Base-by-base conservation (phyloP, 768 basidiomycete genomes). In the Boletus sensibilis region DNA sequence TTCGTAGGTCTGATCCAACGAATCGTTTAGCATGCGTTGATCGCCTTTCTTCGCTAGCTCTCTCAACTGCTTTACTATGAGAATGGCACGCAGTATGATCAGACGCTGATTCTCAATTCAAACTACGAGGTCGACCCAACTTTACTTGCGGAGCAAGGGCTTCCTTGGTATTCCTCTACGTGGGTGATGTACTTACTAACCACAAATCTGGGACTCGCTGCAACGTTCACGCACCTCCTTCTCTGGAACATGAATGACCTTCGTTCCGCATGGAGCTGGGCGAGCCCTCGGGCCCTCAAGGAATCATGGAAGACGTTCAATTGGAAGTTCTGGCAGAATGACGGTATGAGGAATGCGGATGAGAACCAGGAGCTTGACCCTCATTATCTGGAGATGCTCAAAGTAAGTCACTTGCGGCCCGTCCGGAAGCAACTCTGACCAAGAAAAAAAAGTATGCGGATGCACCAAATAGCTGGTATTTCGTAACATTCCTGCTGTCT, bases 171-270 rank as follows among this genome's bases (percentile, higher is more conserved):
- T 38, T 67, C 70, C 13, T 52, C 59, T 6, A 64, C 67, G 0
- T 67, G 64, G 63, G 62, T 65, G 20, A 51, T 71, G 25, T 46
- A 62, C 10, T 21, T 69, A 10, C 43, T 67, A 33, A 9, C 56
- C 10, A 62, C 60, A 2, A 65, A 69, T 44, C 27, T 64, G n/a
- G 56, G 27, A 73, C 79, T 62, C 69, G 81, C 20, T 38, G 80
- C 81, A 0, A 82, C 81, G 0, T 73, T 84, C 45, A 80, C 72
- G 8, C 82, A 83, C 58, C 77, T 83, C 23, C 50, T 78, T 20
- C 54, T 84, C 5, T 84, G 82, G 82, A 81, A 84, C 56, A 68
- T 72, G 2, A 75, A 79, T 45, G 81, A 83, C 42, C 74, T 84
- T 50, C 62, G 75, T 39, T 63, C 71, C 2, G 74, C 79, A 1